Base-by-base conservation (phyloP, 2,329 filamentous ascomycete species). In the Alternaria sp. region DNA sequence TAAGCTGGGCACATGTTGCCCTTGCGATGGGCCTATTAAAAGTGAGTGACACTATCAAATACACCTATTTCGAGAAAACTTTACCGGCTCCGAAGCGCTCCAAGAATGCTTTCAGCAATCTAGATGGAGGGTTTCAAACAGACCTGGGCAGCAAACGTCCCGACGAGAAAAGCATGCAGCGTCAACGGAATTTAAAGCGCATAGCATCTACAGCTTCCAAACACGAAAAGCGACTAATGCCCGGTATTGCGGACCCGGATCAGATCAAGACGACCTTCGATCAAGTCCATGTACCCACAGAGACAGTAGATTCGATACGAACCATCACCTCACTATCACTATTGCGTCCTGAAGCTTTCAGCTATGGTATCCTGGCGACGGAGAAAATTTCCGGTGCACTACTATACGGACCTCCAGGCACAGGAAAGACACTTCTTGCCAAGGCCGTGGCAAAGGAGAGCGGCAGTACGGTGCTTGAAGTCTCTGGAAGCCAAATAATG, bases 311-410 rank as follows among this genome's bases (percentile, higher is more conserved):
- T 23, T 90, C 93, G 1, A 83, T 99, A 54, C 93, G 94, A 74
- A 92, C 92, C 5, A 84, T 98, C 50, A 99, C 95, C 0, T 92
- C 91, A 0, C 82, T 99, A 17, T 95, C 93, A 0, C 83, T 99
- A 5, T 83, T 92, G 50, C 88, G 94, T 0, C 95, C 95, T 0
- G 93, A 98, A 62, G 94, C 93, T n/a, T 99, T 98, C 78, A 89
- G 88, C 10, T 99, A 99, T 68, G 95, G 95, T 77, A 92, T 99
- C 4, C 85, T 99, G 11, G 91, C 93, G 2, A 92, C 88, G 0
- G 93, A 98, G 73, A 91, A 92, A 68, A 96, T 99, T 48, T 91
- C 93, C 0, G 95, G 95, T 13, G 88, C 95, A 46, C 85, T 97
- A 0, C 82, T 97, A 0, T 97, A 97, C 69, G 93, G 93, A 0